Percentiles rank a stretch among this genome's conserved stretches.
Evolutionary conservation across 75 land plant genomes (phyloP).

Genomic region (Gnetum montanum): DNA sequence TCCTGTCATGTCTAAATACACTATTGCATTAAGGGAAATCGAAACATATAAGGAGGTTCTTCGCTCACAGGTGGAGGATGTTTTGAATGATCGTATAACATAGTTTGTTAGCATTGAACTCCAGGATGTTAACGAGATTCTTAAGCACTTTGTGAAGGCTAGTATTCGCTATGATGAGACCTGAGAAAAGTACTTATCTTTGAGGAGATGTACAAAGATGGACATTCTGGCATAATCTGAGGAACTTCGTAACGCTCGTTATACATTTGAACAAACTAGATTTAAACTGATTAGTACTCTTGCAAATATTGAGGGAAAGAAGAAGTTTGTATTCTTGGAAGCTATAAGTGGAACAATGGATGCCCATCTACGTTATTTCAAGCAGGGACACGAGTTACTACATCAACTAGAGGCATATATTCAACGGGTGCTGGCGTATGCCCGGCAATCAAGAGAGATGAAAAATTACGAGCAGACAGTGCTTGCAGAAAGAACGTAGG

Average conservation of each 20-base stretch:
- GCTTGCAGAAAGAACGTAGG: conserved; percentile 96
- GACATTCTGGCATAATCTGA: conserved; percentile 71
- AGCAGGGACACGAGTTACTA: conserved; percentile 97
- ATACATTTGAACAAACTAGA: conserved; percentile 94
- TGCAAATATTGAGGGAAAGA: conserved; percentile 80
- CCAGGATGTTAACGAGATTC: conserved; percentile 95
- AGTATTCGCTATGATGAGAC: conserved; percentile 93
- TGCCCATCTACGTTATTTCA: conserved; percentile 92
- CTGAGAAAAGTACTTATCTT: conserved; percentile 81
- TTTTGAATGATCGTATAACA: conserved; percentile 77
- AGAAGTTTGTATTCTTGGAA: conserved; percentile 86
- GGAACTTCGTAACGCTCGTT: conserved; percentile 80
- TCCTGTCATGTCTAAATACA: conserved; percentile 98
- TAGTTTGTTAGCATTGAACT: conserved; percentile 90
- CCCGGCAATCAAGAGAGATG: conserved; percentile 94
- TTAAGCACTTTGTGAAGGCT: conserved; percentile 96
- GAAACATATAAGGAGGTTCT: conserved; percentile 96
- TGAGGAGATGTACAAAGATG: conserved; percentile 72
- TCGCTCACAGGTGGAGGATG: conserved; percentile 95
- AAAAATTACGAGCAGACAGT: conserved; percentile 98
- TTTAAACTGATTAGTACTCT: conserved; percentile 78
- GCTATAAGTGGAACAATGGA: conserved; percentile 96
- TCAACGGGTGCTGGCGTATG: conserved; percentile 98
- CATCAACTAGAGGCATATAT: conserved; percentile 99
- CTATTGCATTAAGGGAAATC: conserved; percentile 93